A percentile compares a stretch with the other conserved stretches of the same genome.
phyloP scores from a whole-genome alignment of 805 yeast species.

The Lipomyces kockii region DNA sequence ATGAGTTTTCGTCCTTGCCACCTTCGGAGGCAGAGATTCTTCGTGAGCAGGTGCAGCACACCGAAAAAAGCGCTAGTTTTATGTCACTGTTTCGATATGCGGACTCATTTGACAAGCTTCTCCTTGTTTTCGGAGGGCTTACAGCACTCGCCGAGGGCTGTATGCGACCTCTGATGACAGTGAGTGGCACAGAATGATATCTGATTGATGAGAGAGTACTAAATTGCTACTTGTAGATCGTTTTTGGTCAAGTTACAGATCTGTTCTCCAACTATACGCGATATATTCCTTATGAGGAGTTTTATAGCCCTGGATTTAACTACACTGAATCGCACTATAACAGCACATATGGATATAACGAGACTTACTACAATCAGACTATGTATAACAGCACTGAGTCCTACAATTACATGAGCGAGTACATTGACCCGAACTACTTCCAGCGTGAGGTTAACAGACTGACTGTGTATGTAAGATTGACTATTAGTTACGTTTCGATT shows the following conservation, averaged over 20 bases:
- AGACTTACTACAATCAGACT: constrained; percentile 16
- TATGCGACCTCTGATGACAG: constrained; percentile 45
- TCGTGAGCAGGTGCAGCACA: constrained; percentile 43
- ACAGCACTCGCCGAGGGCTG: constrained; percentile 49
- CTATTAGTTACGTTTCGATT: not conserved
- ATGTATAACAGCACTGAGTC: constrained; percentile 5
- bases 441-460: constrained; percentile 29
- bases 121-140: constrained; percentile 43
- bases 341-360: constrained; percentile 17
- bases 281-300: constrained; percentile 37
- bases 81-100: constrained; percentile 46
- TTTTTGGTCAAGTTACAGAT: constrained; percentile 50
- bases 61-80: constrained; percentile 39
- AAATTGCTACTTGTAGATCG: constrained; percentile 46
- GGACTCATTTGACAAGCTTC: constrained; percentile 39
- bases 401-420: constrained; percentile 18
- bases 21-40: constrained; percentile 45
- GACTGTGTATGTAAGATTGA: constrained; percentile 35
- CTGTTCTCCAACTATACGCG: constrained; percentile 41
- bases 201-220: not conserved
- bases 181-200: constrained; percentile 9
- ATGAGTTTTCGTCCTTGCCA: constrained; percentile 38
- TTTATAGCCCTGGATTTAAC: constrained; percentile 44
- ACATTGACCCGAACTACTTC: constrained; percentile 29
- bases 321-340: constrained; percentile 42